These are phyloP conservation scores for Sungouiella thailandica DNA, from an alignment of 805 yeast genomes.

Conservation along the genomic window DNA sequence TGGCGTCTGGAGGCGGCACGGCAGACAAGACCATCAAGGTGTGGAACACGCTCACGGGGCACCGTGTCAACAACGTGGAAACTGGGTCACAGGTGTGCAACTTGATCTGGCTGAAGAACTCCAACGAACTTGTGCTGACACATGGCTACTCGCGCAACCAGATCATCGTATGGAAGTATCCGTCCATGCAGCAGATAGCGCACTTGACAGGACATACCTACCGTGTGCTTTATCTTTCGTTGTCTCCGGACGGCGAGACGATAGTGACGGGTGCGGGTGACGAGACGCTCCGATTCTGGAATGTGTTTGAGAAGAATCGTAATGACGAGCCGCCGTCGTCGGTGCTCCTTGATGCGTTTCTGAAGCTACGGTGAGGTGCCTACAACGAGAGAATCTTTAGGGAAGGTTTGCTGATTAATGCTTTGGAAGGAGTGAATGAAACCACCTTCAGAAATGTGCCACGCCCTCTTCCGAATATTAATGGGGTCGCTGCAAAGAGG, in stretches of 20 bases:
- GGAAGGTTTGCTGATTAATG: too few relatives aligned
- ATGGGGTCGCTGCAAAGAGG: too few relatives aligned
- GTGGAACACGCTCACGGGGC: slow-evolving; percentile 86
- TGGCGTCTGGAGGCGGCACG: slow-evolving; percentile 97
- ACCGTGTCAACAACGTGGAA: slow-evolving; percentile 71
- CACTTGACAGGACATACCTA: slow-evolving; percentile 92
- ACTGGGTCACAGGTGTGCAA: slow-evolving; percentile 97
- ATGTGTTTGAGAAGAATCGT: slow-evolving; percentile 77
- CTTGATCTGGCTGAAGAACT: slow-evolving; percentile 85
- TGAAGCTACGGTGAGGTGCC: slow-evolving; percentile 56
- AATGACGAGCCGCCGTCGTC: slow-evolving; percentile 55
- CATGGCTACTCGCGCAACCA: slow-evolving; percentile 93
- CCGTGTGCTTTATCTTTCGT: slow-evolving; percentile 80
- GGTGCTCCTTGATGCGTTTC: slow-evolving; percentile 67
- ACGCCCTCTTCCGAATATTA: too few relatives aligned
- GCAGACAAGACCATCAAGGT: slow-evolving; percentile 85
- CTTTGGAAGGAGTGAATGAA: too few relatives aligned
- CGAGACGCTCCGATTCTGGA: slow-evolving; percentile 95
- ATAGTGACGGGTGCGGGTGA: slow-evolving; percentile 99
- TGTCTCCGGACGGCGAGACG: slow-evolving; percentile 95
- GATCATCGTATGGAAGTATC: slow-evolving; percentile 90
- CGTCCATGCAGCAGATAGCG: slow-evolving; percentile 88
- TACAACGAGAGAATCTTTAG: too few relatives aligned
- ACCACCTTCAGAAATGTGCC: too few relatives aligned
- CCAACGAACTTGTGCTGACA: slow-evolving; percentile 88